A percentile compares a stretch with the other conserved stretches of the same genome.
Evolutionary conservation across 352 stramenopile genomes (phyloP).

Genomic region (Globisporangium takayamanum): DNA sequence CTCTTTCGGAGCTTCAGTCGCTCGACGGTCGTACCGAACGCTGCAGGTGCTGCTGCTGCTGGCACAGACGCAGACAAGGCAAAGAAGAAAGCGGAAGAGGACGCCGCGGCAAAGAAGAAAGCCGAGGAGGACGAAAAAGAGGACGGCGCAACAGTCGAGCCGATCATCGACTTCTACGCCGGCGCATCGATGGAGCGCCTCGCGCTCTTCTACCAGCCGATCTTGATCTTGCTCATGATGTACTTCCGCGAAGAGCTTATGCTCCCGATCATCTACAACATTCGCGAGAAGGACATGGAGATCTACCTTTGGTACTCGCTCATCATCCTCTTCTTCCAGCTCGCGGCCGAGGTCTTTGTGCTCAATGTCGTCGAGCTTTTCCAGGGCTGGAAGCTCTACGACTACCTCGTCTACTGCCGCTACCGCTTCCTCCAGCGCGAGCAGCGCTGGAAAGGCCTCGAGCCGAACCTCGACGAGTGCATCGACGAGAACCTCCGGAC

Average conservation of each 20-base stretch:
- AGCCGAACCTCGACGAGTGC: conserved; percentile 95
- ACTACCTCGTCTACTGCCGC: conserved; percentile 95
- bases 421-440: conserved; percentile 96
- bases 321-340: conserved; percentile 94
- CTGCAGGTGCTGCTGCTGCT: not conserved
- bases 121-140: conserved; percentile 39
- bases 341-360: conserved; percentile 93
- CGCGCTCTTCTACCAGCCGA: conserved; percentile 90
- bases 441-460: conserved; percentile 94
- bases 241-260: conserved; percentile 91
- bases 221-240: conserved; percentile 95
- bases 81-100: conserved; percentile 28
- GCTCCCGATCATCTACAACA: conserved; percentile 93
- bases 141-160: conserved; percentile 90
- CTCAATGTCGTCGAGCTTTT: conserved; percentile 95
- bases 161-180: conserved; percentile 93
- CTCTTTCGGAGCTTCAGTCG: conserved; percentile 51
- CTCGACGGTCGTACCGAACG: conserved; percentile 20
- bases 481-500: conserved; percentile 94
- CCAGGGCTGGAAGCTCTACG: conserved; percentile 97
- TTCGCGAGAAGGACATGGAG: conserved; percentile 96
- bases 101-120: conserved; percentile 15
- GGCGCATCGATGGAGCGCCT: conserved; percentile 91
- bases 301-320: conserved; percentile 96
- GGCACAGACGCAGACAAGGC: conserved; percentile 5